Evolutionary conservation across 2,329 filamentous ascomycete genomes (phyloP).

Genomic region (Phaeophleospora eucalypticola): DNA sequence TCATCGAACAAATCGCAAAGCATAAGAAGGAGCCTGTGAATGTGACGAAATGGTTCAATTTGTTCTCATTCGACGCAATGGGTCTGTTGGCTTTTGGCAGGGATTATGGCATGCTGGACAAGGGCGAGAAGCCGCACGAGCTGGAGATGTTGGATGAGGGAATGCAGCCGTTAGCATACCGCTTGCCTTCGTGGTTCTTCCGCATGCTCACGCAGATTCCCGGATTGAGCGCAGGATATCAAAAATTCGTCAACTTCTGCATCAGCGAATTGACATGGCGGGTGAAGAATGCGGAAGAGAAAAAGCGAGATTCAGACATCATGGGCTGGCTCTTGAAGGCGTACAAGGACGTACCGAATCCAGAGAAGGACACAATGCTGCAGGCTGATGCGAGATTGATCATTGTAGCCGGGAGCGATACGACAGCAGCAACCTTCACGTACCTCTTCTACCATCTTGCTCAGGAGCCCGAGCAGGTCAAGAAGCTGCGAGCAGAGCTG

Average conservation of each 20-base stretch:
- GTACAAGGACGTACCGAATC: slow-evolving; percentile 26
- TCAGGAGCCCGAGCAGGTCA: slow-evolving; percentile 27
- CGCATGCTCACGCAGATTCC: slow-evolving; percentile 35
- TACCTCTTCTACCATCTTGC: slow-evolving; percentile 41
- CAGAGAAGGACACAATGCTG: slow-evolving; percentile 28
- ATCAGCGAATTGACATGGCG: slow-evolving; percentile 33
- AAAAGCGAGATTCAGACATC: slow-evolving; percentile 26
- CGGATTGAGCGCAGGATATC: slow-evolving; percentile 32
- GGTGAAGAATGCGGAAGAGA: slow-evolving; percentile 27
- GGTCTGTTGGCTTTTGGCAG: slow-evolving; percentile 43
- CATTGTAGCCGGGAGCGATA: slow-evolving; percentile 44
- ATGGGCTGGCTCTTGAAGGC: slow-evolving; percentile 33
- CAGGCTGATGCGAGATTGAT: slow-evolving; percentile 31
- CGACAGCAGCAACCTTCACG: slow-evolving; percentile 40
- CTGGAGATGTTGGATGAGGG: slow-evolving; percentile 37
- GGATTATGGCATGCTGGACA: slow-evolving; percentile 39
- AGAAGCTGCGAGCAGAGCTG: slow-evolving; percentile 36
- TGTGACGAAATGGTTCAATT: slow-evolving; percentile 40
- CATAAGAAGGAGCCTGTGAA: slow-evolving; percentile 32
- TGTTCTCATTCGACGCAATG: slow-evolving; percentile 47
- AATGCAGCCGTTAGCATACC: slow-evolving; percentile 30
- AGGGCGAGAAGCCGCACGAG: slow-evolving; percentile 33
- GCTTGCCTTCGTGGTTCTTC: slow-evolving; percentile 36
- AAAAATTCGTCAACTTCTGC: slow-evolving; percentile 38
- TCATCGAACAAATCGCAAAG: slow-evolving; percentile 33